These are phyloP conservation scores for Saururus chinensis DNA, from an alignment of 164 flowering plant genomes.

Conservation along the genomic window DNA sequence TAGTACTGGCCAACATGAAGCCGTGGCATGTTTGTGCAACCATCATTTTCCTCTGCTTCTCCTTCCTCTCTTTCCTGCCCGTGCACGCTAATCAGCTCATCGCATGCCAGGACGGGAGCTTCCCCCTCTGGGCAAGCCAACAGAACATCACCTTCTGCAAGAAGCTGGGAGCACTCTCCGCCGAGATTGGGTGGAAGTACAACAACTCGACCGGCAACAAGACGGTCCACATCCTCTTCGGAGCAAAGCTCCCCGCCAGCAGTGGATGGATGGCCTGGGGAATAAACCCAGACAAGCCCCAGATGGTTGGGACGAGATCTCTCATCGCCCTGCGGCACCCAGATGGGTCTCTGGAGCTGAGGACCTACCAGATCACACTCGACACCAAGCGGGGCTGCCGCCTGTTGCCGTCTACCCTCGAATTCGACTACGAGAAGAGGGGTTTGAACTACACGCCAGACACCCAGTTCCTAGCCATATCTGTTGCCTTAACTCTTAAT, in stretches of 20 bases:
- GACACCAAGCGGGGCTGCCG: constrained; percentile 24
- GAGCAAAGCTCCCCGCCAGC: constrained; percentile 7
- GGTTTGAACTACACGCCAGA: not conserved
- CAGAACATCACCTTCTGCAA: constrained; percentile 15
- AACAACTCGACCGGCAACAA: not conserved
- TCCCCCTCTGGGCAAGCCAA: not conserved
- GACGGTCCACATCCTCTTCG: constrained; percentile 18
- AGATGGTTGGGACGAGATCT: constrained; percentile 46
- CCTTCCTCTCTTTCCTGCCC: not conserved
- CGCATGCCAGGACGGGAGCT: not conserved
- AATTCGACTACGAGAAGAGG: not conserved
- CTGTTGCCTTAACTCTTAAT: constrained; percentile 12
- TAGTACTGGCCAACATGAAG: too few relatives aligned
- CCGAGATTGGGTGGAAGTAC: constrained; percentile 28
- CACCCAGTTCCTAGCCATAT: constrained; percentile 3
- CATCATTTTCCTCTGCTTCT: not conserved
- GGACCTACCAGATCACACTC: constrained; percentile 22
- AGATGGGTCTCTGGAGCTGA: constrained; percentile 3
- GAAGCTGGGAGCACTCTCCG: constrained; percentile 22
- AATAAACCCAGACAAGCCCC: constrained; percentile 23
- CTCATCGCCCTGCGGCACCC: constrained; percentile 23
- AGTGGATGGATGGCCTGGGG: constrained; percentile 57
- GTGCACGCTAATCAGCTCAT: not conserved
- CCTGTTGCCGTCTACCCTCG: not conserved
- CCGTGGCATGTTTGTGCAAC: too few relatives aligned